phyloP scores from a whole-genome alignment of 2,329 filamentous ascomycete genomes.

The Nakataea oryzae region DNA sequence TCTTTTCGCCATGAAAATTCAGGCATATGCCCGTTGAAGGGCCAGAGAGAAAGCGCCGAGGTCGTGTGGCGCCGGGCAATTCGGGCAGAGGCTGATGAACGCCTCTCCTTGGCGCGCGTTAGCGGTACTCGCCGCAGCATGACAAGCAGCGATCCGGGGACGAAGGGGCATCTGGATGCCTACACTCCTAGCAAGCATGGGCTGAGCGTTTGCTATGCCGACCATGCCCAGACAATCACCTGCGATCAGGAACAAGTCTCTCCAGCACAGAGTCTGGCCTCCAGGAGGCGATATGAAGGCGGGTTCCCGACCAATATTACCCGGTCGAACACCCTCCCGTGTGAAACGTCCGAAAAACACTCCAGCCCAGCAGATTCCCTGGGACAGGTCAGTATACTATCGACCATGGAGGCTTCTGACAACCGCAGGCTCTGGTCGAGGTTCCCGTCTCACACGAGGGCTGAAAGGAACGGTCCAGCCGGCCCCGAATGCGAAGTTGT shows the following conservation, averaged over 20 bases:
- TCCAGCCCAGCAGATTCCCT: not conserved
- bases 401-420: slow-evolving; percentile 1
- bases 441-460: slow-evolving; percentile 20
- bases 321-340: not conserved
- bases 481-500: slow-evolving; percentile 14
- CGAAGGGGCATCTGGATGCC: not conserved
- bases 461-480: slow-evolving; percentile 16
- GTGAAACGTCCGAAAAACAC: not conserved
- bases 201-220: not conserved
- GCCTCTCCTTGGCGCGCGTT: slow-evolving; percentile 1
- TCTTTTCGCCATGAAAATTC: not conserved
- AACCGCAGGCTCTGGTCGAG: slow-evolving; percentile 21
- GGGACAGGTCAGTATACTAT: not conserved
- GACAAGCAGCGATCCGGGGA: not conserved
- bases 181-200: not conserved
- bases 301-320: not conserved
- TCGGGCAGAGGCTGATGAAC: slow-evolving; percentile 7
- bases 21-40: not conserved
- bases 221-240: too few relatives aligned
- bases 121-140: not conserved
- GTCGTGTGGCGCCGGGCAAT: slow-evolving; percentile 10
- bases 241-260: not conserved
- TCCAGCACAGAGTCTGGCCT: not conserved
- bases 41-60: slow-evolving; percentile 2
- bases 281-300: not conserved